Evolutionary conservation across 495 filamentous ascomycete genomes (phyloP), one percentile per base, ranked within the genome.

Genomic region (Astrocystis sublimbata): DNA sequence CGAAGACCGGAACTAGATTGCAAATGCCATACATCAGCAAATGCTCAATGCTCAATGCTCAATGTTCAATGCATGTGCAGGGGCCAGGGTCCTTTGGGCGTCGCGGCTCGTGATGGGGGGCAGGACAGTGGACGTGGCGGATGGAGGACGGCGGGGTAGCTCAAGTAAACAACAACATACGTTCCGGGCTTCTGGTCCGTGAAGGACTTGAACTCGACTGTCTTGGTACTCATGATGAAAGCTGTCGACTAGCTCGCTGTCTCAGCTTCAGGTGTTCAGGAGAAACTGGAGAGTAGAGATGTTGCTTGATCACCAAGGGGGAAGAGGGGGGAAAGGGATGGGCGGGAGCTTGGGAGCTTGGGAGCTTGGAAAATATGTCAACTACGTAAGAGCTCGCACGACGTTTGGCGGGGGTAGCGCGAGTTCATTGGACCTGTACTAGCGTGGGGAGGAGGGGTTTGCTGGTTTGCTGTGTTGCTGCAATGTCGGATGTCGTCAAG

Each of bases 101-200:
- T 31, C 59, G 57, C 70, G 58, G 55, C 68, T 73, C 66, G 19
- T 21, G 10, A 21, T 1, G 42, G 17, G 10, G 13, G 19, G 2
- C 13, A 55, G 41, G 64, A 63, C 64, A 57, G 68, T 60, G 68
- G 65, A n/a, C n/a, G n/a, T 19, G 13, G 2, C 43, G 17, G 10
- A 15, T 31, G 2, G 23, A 55, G 41, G 64, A 63, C 64, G 58
- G 68, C 61, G 68, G 65, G 70, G 66, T 73, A 72, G 61, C 58
- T 64, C 58, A 66, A 60, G 70, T 60, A 55, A 68, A 68, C 67
- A 60, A 71, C 60, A 61, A 89, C 93, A 76, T 89, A 97, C 94
- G 96, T 98, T 85, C 94, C 94, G 60, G 94, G 94, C 83, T 98
- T 98, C 85, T 98, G 94, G 81, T 97, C 94, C 26, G 87, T 83